These are phyloP conservation scores for Acacia crassicarpa DNA, from an alignment of 306 rosid genomes.

Conservation along the genomic window DNA sequence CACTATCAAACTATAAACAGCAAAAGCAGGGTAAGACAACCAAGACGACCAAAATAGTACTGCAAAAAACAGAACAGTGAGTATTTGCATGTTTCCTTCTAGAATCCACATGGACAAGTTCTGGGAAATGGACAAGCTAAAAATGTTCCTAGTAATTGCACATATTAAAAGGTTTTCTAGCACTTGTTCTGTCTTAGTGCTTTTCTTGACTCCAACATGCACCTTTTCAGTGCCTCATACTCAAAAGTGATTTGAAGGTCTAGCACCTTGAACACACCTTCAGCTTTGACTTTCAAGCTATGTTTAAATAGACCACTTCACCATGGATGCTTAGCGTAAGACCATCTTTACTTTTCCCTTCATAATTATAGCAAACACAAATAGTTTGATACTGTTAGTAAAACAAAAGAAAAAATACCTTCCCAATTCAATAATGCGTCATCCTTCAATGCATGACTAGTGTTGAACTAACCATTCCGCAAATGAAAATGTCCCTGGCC, in stretches of 20 bases:
- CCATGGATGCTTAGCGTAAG: not conserved
- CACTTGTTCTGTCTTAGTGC: not conserved
- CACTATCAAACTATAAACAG: too few relatives aligned
- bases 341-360: constrained; percentile 1
- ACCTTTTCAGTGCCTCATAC: not conserved
- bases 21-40: too few relatives aligned
- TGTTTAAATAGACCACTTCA: not conserved
- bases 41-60: constrained; percentile 15
- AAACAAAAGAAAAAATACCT: constrained; percentile 45
- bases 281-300: not conserved
- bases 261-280: not conserved
- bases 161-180: too few relatives aligned
- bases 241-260: not conserved
- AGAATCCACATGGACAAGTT: too few relatives aligned
- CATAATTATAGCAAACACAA: not conserved
- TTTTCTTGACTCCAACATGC: not conserved
- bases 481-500: constrained; percentile 93
- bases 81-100: constrained; percentile 52
- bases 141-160: too few relatives aligned
- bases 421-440: constrained; percentile 81
- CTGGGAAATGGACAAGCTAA: too few relatives aligned
- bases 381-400: not conserved
- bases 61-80: constrained; percentile 66
- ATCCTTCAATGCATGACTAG: constrained; percentile 61
- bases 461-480: constrained; percentile 83